Percentiles rank a stretch among this genome's conserved stretches.
Conservation (phyloP, 192 early-diverging fungal genomes). For the Geranomyces michiganensis region DNA sequence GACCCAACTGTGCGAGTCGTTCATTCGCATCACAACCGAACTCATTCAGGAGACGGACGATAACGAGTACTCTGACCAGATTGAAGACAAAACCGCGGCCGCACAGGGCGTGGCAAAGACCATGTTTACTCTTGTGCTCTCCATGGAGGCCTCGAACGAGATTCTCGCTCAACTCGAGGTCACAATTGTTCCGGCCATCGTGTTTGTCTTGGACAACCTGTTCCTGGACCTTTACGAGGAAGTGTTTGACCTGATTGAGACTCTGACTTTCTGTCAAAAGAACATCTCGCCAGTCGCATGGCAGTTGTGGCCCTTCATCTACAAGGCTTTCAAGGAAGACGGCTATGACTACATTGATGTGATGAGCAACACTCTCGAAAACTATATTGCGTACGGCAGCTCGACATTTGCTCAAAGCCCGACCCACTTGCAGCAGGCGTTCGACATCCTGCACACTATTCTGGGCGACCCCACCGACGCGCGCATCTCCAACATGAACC, state of each 20-base stretch:
- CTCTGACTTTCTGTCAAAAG: conserved; percentile 82
- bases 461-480: conserved; percentile 71
- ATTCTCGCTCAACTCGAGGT: conserved; percentile 81
- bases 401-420: conserved; percentile 70
- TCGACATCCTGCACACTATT: conserved; percentile 81
- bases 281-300: conserved; percentile 82
- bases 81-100: conserved; percentile 85
- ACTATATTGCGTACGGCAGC: conserved; percentile 87
- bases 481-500: conserved; percentile 73
- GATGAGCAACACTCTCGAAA: conserved; percentile 89
- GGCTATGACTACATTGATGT: conserved; percentile 88
- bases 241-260: conserved; percentile 87
- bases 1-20: conserved; percentile 84
- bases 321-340: conserved; percentile 76
- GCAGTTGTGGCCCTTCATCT: conserved; percentile 78
- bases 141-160: conserved; percentile 80
- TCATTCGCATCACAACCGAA: conserved; percentile 81
- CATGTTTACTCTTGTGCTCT: conserved; percentile 79
- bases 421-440: conserved; percentile 72
- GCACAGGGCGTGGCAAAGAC: conserved; percentile 90
- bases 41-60: conserved; percentile 56
- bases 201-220: conserved; percentile 69
- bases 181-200: conserved; percentile 75
- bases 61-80: conserved; percentile 58
- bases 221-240: conserved; percentile 78